Base-by-base conservation (phyloP, 176 grass and related monocot species). In the Phyllostachys edulis region DNA sequence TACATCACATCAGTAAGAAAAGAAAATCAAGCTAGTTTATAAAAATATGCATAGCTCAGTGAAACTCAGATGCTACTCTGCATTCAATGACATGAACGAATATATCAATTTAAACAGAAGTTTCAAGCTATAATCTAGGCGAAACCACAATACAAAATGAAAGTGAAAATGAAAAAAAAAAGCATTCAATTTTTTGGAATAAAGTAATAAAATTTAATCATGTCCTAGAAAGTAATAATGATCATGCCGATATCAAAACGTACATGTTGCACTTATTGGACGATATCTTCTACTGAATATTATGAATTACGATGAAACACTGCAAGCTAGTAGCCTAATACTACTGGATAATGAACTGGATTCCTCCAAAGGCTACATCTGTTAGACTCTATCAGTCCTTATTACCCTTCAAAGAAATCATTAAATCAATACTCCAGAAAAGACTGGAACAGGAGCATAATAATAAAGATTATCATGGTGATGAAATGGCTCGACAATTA, bases 71-170 rank as follows among this genome's bases (percentile, higher is more conserved):
- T 38, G 18, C 26, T 56, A 56, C 6, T 60, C 39, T 67, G 29
- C 72, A 87, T 82, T 77, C 62, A 50, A 29, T 62, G 7, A 17
- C 63, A 82, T 75, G 62, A 32, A 49, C 4, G 9, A 63, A 81
- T 47, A 41, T 56, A 41, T 63, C 55, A 71, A 16, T 15, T 76
- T 24, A 69, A 29, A 87, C 1, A 64, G n/a, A 73, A 73, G 44
- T 42, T 38, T 72, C 44, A 69, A 5, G 6, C 44, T 70, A 24
- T 60, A 63, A 71, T 38, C 15, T 45, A 49, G 17, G 62, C 20
- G n/a, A 77, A 78, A 42, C 29, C 41, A 70, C 3, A 60, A 2
- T 61, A 34, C 32, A 34, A 34, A 34, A 34, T 34, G 32, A 34
- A 34, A 34, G 32, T 34, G 32, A 34, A 34, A 34, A 34, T 34